A percentile compares a stretch with the other conserved stretches of the same genome.
phyloP scores from a whole-genome alignment of 306 rosid genomes.

The Alnus rubra region DNA sequence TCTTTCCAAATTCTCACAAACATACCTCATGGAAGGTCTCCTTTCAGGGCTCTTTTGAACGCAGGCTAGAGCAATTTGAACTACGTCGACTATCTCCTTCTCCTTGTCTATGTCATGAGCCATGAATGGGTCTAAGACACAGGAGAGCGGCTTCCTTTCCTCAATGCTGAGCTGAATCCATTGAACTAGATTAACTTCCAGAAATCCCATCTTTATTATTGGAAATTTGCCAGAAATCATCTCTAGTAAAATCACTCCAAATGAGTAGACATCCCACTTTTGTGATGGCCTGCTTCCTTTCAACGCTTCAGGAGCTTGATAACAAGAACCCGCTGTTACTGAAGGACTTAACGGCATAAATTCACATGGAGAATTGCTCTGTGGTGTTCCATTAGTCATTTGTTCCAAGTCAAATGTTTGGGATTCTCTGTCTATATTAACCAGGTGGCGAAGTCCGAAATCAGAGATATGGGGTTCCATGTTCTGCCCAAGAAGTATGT shows the following conservation, averaged over 20 bases:
- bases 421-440: constrained; percentile 50
- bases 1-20: constrained; percentile 44
- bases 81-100: constrained; percentile 43
- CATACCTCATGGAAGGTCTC: constrained; percentile 52
- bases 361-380: constrained; percentile 36
- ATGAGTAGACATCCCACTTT: constrained; percentile 61
- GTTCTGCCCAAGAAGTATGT: constrained; percentile 51
- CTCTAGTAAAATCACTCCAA: constrained; percentile 52
- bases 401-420: constrained; percentile 23
- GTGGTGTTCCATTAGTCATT: constrained; percentile 11
- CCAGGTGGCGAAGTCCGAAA: constrained; percentile 56
- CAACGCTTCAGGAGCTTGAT: constrained; percentile 55
- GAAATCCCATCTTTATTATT: constrained; percentile 39
- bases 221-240: constrained; percentile 54
- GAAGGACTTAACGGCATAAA: constrained; percentile 27
- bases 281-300: constrained; percentile 56
- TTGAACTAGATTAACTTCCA: constrained; percentile 53
- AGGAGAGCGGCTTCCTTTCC: constrained; percentile 50
- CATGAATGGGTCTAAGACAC: constrained; percentile 43
- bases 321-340: constrained; percentile 35
- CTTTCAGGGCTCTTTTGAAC: constrained; percentile 54
- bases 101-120: constrained; percentile 43
- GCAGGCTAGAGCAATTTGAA: constrained; percentile 60
- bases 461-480: constrained; percentile 55
- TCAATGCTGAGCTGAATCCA: constrained; percentile 58